phyloP scores from a whole-genome alignment of 140 eudicot species.

The Senecio squalidus region DNA sequence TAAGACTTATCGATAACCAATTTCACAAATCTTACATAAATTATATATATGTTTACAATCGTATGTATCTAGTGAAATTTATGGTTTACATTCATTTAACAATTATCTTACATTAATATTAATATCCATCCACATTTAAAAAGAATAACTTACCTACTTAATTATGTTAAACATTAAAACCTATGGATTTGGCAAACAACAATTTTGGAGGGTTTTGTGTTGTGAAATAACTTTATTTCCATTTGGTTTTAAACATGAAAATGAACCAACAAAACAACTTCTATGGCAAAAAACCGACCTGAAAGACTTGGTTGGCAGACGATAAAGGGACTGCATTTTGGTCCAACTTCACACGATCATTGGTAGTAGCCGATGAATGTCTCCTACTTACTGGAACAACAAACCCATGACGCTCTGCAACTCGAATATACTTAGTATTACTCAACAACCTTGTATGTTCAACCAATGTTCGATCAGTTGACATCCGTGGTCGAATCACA shows the following conservation, averaged over 20 bases:
- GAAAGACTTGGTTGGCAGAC: conserved; percentile 39
- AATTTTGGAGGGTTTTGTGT: not conserved
- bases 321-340: conserved; percentile 32
- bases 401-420: conserved; percentile 28
- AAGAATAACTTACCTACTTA: no score
- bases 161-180: no score
- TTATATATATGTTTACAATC: no score
- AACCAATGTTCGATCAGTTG: no score
- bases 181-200: no score
- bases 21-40: no score
- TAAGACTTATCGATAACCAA: no score
- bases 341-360: conserved; percentile 16
- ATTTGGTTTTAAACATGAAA: not conserved
- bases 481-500: conserved; percentile 40
- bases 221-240: not conserved
- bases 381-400: conserved; percentile 21
- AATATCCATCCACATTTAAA: no score
- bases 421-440: conserved; percentile 36
- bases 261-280: not conserved
- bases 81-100: no score
- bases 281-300: conserved; percentile 32
- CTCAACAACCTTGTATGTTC: conserved; percentile 42
- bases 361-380: not conserved
- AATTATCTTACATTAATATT: no score
- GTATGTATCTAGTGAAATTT: no score